Evolutionary conservation across 441 rosid genomes (phyloP).

Genomic region (Populus hybrid): DNA sequence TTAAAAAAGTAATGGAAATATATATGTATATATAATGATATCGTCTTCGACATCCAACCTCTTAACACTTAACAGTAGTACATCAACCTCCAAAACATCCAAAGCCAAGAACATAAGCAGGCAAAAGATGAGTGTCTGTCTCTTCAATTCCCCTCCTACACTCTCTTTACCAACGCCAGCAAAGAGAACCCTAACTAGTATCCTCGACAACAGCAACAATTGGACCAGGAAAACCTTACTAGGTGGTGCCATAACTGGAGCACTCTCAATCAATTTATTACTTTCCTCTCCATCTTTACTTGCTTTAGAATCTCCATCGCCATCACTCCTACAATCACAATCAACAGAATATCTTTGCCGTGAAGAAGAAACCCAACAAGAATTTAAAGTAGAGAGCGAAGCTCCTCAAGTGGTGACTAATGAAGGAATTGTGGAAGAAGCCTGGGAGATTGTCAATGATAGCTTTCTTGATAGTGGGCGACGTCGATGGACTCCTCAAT

Average conservation of each 20-base stretch:
- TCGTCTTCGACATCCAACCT: neutral
- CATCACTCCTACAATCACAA: constrained; percentile 6
- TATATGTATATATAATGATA: no score
- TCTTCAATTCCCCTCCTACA: constrained; percentile 37
- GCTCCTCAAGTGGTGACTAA: constrained; percentile 44
- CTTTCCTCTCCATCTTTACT: constrained; percentile 54
- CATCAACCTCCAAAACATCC: neutral
- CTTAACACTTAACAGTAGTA: no score
- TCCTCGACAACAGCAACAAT: constrained; percentile 3
- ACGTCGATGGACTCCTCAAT: constrained; percentile 60
- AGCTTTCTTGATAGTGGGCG: constrained; percentile 51
- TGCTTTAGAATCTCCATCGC: constrained; percentile 34
- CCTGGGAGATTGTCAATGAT: constrained; percentile 87
- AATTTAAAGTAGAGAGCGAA: constrained; percentile 1
- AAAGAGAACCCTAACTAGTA: constrained; percentile 1
- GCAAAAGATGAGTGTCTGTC: constrained; percentile 46
- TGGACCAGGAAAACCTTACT: constrained; percentile 38
- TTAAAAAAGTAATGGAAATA: no score
- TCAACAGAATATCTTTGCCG: constrained; percentile 40
- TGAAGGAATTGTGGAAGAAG: constrained; percentile 76
- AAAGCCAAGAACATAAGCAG: neutral
- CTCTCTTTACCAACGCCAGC: constrained; percentile 27
- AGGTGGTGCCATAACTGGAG: constrained; percentile 43
- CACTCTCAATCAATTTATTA: constrained; percentile 60
- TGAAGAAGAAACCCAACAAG: constrained; percentile 28